These are phyloP conservation scores for Plenodomus tracheiphilus DNA, from an alignment of 2,329 filamentous ascomycete genomes.

Conservation along the genomic window DNA sequence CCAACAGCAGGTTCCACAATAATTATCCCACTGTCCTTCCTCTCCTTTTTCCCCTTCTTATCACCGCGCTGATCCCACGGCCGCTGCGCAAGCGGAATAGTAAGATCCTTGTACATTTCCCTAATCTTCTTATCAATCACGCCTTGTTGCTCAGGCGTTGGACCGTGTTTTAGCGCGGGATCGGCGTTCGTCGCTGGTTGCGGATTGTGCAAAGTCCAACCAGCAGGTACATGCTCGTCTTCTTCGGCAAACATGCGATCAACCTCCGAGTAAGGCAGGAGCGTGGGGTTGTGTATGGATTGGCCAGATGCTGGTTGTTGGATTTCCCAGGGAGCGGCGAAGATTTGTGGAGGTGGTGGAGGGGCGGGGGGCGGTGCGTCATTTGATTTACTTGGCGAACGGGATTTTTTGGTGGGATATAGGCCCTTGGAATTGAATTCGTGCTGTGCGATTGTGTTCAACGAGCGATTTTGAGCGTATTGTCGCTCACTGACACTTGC, in stretches of 20 bases:
- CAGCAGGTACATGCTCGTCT: neutral
- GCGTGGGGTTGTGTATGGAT: neutral
- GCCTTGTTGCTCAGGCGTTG: neutral
- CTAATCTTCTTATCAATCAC: neutral
- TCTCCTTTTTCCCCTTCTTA: no score
- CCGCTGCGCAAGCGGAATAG: neutral
- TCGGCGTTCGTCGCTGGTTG: neutral
- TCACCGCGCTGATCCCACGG: no score
- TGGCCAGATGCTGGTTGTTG: neutral
- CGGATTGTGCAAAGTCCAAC: neutral
- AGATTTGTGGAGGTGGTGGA: neutral
- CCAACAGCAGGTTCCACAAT: no score
- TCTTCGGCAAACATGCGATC: neutral
- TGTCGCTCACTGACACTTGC: no score
- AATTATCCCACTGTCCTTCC: no score
- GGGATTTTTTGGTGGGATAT: no score
- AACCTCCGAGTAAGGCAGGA: neutral
- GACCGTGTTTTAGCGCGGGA: neutral
- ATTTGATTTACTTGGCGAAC: neutral
- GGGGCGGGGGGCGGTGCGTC: no score
- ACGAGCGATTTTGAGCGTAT: no score
- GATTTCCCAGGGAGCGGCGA: neutral
- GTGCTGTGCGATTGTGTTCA: no score
- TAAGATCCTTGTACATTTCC: neutral
- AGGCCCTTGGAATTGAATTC: no score